A percentile compares a stretch with the other conserved stretches of the same genome.
phyloP scores from a whole-genome alignment of 164 flowering plant genomes.

The Magnolia officinalis region DNA sequence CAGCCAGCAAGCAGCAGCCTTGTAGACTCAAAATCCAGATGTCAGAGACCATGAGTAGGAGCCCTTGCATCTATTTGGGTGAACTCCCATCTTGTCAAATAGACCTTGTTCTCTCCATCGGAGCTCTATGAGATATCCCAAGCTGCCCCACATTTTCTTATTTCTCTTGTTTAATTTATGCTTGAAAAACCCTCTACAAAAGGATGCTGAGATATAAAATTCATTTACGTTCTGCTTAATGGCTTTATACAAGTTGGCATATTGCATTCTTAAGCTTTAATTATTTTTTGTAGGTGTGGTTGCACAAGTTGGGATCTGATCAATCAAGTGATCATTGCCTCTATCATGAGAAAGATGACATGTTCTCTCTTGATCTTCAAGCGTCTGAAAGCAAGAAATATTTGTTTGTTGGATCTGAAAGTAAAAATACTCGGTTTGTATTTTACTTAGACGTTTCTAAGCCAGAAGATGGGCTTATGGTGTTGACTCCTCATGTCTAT shows the following conservation, averaged over 20 bases:
- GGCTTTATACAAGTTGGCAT: neutral
- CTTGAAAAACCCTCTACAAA: neutral
- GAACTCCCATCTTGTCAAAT: too few relatives aligned
- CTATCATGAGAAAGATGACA: constrained; percentile 51
- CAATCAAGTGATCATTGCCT: constrained; percentile 30
- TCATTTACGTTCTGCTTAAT: neutral
- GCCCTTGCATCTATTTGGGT: too few relatives aligned
- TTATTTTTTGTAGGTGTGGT: constrained; percentile 22
- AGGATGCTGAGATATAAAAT: neutral
- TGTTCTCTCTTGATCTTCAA: constrained; percentile 63
- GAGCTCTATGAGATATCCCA: neutral
- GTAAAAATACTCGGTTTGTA: constrained; percentile 73
- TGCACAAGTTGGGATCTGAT: constrained; percentile 28
- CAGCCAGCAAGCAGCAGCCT: too few relatives aligned
- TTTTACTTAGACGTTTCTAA: constrained; percentile 64
- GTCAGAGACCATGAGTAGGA: too few relatives aligned
- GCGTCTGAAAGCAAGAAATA: constrained; percentile 83
- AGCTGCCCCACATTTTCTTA: neutral
- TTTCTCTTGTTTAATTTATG: neutral
- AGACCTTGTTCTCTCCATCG: neutral
- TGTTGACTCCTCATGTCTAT: constrained; percentile 68
- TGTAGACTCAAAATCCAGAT: too few relatives aligned
- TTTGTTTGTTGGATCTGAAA: constrained; percentile 75
- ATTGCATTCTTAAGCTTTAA: neutral
- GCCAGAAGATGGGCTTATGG: constrained; percentile 59